A percentile compares a stretch with the other conserved stretches of the same genome.
Conservation (phyloP, 2,329 filamentous ascomycete species). For the Xylariaceae sp. region DNA sequence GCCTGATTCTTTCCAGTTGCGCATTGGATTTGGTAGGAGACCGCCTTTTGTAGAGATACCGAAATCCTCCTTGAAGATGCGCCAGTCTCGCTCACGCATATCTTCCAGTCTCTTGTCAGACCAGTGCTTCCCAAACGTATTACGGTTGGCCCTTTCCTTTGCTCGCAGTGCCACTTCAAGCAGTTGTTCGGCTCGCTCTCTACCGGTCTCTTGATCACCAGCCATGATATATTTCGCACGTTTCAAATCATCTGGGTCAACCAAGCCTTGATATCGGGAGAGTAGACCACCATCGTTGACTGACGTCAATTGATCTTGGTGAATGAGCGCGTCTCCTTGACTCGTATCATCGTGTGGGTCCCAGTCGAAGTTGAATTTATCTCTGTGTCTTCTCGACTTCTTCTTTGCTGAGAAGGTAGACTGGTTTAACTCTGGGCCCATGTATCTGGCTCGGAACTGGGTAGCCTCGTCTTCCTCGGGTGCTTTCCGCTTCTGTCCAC, state of each 20-base stretch:
- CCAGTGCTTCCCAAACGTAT: slow-evolving; percentile 87
- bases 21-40: slow-evolving; percentile 90
- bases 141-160: slow-evolving; percentile 66
- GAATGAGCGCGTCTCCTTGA: slow-evolving; percentile 73
- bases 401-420: slow-evolving; percentile 89
- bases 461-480: slow-evolving; percentile 64
- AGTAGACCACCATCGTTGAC: slow-evolving; percentile 48
- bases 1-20: slow-evolving; percentile 80
- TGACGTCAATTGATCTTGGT: slow-evolving; percentile 61
- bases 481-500: slow-evolving; percentile 27
- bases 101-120: slow-evolving; percentile 85
- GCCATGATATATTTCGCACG: slow-evolving; percentile 66
- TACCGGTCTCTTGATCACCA: slow-evolving; percentile 70
- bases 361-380: slow-evolving; percentile 99
- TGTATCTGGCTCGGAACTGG: slow-evolving; percentile 74
- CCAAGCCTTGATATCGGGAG: slow-evolving; percentile 49
- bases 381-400: slow-evolving; percentile 86
- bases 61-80: slow-evolving; percentile 99
- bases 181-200: slow-evolving; percentile 69
- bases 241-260: slow-evolving; percentile 50
- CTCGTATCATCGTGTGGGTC: slow-evolving; percentile 91
- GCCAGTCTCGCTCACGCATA: slow-evolving; percentile 97
- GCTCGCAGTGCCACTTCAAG: slow-evolving; percentile 79
- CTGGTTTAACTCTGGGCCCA: slow-evolving; percentile 82
- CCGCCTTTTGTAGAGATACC: slow-evolving; percentile 94